phyloP scores from a whole-genome alignment of 805 yeast species.

The Kregervanrija fluxuum region DNA sequence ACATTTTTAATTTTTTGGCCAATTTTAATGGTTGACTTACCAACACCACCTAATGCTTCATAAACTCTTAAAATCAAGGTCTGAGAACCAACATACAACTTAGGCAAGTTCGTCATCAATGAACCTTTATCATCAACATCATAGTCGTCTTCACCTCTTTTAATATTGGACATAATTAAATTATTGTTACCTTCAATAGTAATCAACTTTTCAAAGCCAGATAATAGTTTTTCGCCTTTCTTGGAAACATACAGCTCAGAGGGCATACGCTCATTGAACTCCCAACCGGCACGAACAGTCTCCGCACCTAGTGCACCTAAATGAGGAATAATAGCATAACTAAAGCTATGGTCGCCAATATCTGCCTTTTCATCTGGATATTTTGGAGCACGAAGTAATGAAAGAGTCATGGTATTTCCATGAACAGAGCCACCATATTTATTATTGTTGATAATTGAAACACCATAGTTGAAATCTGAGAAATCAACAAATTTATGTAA shows the following conservation, averaged over 20 bases:
- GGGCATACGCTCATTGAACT: constrained; percentile 55
- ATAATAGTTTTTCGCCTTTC: constrained; percentile 1
- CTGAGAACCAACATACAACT: constrained; percentile 36
- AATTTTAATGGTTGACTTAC: constrained; percentile 44
- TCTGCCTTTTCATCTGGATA: constrained; percentile 94
- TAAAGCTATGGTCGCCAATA: constrained; percentile 80
- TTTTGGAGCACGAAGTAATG: constrained; percentile 84
- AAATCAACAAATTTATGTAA: constrained; percentile 91
- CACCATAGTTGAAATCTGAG: constrained; percentile 83
- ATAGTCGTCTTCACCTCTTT: constrained; percentile 81
- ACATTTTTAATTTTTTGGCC: constrained; percentile 39
- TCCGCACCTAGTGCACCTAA: constrained; percentile 53
- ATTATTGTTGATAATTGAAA: constrained; percentile 70
- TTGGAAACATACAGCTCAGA: constrained; percentile 11
- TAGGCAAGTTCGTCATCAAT: constrained; percentile 34
- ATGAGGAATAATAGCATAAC: constrained; percentile 83
- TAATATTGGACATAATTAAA: constrained; percentile 66
- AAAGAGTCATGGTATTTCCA: constrained; percentile 85
- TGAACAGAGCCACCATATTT: constrained; percentile 92
- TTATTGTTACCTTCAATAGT: constrained; percentile 43
- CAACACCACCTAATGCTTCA: constrained; percentile 81
- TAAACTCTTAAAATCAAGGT: constrained; percentile 68
- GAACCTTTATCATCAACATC: constrained; percentile 35
- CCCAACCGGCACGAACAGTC: constrained; percentile 68
- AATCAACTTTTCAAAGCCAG: constrained; percentile 14